Evolutionary conservation across 805 yeast genomes (phyloP).

Genomic region (Blastobotrys attinorum): DNA sequence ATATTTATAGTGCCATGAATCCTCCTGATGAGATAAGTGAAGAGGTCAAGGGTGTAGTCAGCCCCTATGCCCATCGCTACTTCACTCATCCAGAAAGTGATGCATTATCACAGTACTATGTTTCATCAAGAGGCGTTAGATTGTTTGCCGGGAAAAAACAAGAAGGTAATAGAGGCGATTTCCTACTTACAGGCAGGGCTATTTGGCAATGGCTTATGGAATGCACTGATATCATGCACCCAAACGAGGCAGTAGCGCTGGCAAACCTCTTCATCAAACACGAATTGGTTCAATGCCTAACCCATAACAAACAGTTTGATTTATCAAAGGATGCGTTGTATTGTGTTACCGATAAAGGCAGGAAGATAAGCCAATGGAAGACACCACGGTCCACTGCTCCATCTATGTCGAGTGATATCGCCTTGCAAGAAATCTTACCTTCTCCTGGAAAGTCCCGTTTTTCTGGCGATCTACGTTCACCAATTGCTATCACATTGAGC

Average conservation of each 20-base stretch:
- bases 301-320: neutral
- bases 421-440: neutral
- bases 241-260: slow-evolving; percentile 12
- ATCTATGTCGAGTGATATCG: neutral
- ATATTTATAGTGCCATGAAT: slow-evolving; percentile 57
- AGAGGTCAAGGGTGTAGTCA: slow-evolving; percentile 2
- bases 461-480: neutral
- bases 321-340: slow-evolving; percentile 12
- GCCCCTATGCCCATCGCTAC: slow-evolving; percentile 64
- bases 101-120: slow-evolving; percentile 71
- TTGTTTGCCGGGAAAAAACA: slow-evolving; percentile 40
- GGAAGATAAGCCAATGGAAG: neutral
- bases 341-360: slow-evolving; percentile 8
- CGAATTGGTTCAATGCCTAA: slow-evolving; percentile 7
- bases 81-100: slow-evolving; percentile 88
- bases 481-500: slow-evolving; percentile 20
- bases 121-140: slow-evolving; percentile 57
- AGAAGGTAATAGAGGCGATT: too few species aligned
- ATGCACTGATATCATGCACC: slow-evolving; percentile 63
- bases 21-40: slow-evolving; percentile 36
- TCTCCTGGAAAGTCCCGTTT: neutral
- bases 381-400: neutral
- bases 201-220: slow-evolving; percentile 84
- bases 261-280: slow-evolving; percentile 9
- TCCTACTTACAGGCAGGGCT: slow-evolving; percentile 66